Base-by-base conservation (phyloP, 2,329 filamentous ascomycete genomes). In the Paracoccidioides lutzii region DNA sequence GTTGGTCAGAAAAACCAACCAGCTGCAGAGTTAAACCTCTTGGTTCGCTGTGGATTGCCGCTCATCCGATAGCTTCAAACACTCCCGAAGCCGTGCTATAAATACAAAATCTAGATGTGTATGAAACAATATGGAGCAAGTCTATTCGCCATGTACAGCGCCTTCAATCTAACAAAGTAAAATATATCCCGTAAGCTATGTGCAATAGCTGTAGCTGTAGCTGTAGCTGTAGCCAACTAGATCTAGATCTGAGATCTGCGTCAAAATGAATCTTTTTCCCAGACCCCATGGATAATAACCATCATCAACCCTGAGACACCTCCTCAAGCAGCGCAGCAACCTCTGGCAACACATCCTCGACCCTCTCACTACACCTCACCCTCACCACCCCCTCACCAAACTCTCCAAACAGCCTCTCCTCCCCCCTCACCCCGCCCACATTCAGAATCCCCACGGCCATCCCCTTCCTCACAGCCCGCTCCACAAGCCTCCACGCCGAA, bases 391-490 rank as follows among this genome's bases (percentile, higher is more conserved):
- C 57, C 3, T 63, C 62, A 32, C 62, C 59, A 22, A 65, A 37
- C 38, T 68, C 60, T 7, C 63, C 65, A 63, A 75, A 75, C 49
- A 77, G 69, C 38, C 65, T 55, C 6, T 69, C 64, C 59, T 77
- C 75, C 48, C 76, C 76, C 32, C 75, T 64, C 5, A 76, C 72
- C 5, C 75, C 75, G 35, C 75, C 75, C 57, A 96, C 78, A 65
- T 95, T 97, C 57, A 96, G 74, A 44, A 96, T 84, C 0, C 84
- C 90, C 66, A 97, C 87, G 14, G 89, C 84, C 81, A 94, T 91
- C 0, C 83, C 83, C 59, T 83, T 79, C 63, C 93, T 87, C 62
- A 86, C 84, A 35, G 91, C 93, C 57, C 84, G 77, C 73, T 90
- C 91, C 1, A 87, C 89, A 55, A 98, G 71, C 57, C 91, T 78